Conservation (phyloP, 2,329 filamentous ascomycete genomes). For the Aurifilum marmelostoma region DNA sequence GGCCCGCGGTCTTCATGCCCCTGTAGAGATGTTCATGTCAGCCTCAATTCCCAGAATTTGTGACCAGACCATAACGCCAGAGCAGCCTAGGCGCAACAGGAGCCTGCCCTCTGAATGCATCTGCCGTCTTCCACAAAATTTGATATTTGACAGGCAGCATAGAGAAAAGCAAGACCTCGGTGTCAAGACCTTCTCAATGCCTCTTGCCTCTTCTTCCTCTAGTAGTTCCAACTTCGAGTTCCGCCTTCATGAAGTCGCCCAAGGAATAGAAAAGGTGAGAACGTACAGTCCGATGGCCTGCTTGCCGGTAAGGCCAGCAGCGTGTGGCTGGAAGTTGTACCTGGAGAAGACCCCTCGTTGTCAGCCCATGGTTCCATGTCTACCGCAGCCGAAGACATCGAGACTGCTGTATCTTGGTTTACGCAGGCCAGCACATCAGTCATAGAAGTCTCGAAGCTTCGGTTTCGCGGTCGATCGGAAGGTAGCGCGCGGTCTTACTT, state of each 20-base stretch:
- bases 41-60: conserved; percentile 26
- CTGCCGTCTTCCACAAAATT: background rate
- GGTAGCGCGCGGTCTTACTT: conserved; percentile 55
- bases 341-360: conserved; percentile 42
- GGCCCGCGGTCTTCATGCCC: conserved; percentile 54
- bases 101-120: background rate
- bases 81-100: conserved; percentile 5
- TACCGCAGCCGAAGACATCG: background rate
- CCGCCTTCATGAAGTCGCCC: background rate
- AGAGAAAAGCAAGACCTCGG: background rate
- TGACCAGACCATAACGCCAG: background rate
- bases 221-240: background rate
- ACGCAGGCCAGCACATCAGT: background rate
- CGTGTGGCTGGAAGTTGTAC: conserved; percentile 62
- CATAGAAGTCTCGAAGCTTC: background rate
- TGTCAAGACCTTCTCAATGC: background rate
- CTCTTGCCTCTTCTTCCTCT: background rate
- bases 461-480: conserved; percentile 14
- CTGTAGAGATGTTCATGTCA: conserved; percentile 40
- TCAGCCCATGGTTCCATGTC: conserved; percentile 35
- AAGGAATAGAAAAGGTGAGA: background rate
- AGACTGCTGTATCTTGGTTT: background rate
- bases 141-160: background rate
- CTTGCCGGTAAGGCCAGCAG: conserved; percentile 56
- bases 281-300: conserved; percentile 57